These are phyloP conservation scores for Hygrocybe coccinea DNA, from an alignment of 768 basidiomycete species.

Conservation along the genomic window DNA sequence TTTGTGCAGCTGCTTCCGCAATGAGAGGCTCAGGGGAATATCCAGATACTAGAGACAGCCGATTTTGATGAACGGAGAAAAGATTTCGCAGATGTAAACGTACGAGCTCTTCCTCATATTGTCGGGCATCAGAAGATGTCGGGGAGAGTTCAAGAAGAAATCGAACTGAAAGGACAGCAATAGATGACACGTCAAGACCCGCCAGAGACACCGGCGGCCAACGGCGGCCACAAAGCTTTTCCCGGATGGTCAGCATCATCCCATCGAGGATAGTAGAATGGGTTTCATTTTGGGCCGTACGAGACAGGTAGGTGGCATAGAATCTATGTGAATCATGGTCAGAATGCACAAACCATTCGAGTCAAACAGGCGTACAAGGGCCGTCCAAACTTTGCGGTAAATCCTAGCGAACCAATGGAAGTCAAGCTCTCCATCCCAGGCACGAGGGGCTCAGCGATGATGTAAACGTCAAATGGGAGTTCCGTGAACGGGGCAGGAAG, in stretches of 20 bases:
- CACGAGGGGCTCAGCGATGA: constrained; percentile 1
- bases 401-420: constrained; percentile 3
- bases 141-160: constrained; percentile 16
- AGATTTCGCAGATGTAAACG: constrained; percentile 5
- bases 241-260: constrained; percentile 4
- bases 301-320: constrained; percentile 3
- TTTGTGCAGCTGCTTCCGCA: constrained; percentile 5
- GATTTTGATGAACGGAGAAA: constrained; percentile 2
- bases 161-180: constrained; percentile 15
- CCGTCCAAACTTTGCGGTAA: constrained; percentile 8
- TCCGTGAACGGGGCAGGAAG: constrained; percentile 4
- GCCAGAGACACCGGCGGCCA: not conserved
- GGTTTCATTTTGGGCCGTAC: not conserved
- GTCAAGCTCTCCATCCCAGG: not conserved
- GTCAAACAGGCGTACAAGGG: constrained; percentile 1
- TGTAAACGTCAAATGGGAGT: constrained; percentile 1
- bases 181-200: constrained; percentile 8
- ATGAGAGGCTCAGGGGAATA: constrained; percentile 4
- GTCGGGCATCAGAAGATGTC: constrained; percentile 2
- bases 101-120: constrained; percentile 8
- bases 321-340: not conserved
- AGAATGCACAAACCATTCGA: not conserved
- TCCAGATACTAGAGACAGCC: not conserved
- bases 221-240: constrained; percentile 3
- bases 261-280: not conserved